Evolutionary conservation across 2,329 filamentous ascomycete species (phyloP), one percentile per base, ranked within the genome.

Genomic region (Gyromitra esculenta): DNA sequence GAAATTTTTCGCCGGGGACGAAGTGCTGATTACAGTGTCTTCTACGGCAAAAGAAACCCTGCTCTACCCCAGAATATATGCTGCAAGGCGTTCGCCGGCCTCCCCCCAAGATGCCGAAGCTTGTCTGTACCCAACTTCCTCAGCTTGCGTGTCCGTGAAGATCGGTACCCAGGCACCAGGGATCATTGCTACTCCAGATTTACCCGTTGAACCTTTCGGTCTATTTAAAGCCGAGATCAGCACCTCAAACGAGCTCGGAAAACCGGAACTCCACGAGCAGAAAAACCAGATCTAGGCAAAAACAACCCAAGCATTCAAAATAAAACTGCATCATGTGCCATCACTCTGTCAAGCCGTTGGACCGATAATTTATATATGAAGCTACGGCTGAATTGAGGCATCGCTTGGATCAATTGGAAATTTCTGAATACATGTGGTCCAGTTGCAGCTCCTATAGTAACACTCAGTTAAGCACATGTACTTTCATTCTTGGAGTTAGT

Each of bases 261-360:
- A 43, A 70, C n/a, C 56, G 56, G 67, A 52, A n/a, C 35, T 21
- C 7, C 48, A n/a, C 18, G 3, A 45, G 8, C 43, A 21, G 43
- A 43, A 50, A 41, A 45, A 45, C 5, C 9, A 4, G 43, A 21
- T 25, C 21, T 52, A 37, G 39, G 56, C 48, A 35, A 6, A 48
- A 45, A 9, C 21, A 9, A 45, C 11, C 50, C 65, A 69, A 69
- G 65, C 65, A 60, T 69, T 69, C 8, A 13, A 48, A 69, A 69
- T 21, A 13, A 21, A 15, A 70, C 67, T 52, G 56, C 2, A 43
- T 64, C 60, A 64, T 64, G 39, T 64, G 11, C 15, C 13, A 50
- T 64, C 41, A 50, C 60, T 64, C 41, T 6, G 25, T 45, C 15
- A 45, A 45, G 41, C 41, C 25, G 52, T 52, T 52, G n/a, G 18